These are phyloP conservation scores for Bombardia bombarda DNA, from an alignment of 495 filamentous ascomycete species.

Conservation along the genomic window DNA sequence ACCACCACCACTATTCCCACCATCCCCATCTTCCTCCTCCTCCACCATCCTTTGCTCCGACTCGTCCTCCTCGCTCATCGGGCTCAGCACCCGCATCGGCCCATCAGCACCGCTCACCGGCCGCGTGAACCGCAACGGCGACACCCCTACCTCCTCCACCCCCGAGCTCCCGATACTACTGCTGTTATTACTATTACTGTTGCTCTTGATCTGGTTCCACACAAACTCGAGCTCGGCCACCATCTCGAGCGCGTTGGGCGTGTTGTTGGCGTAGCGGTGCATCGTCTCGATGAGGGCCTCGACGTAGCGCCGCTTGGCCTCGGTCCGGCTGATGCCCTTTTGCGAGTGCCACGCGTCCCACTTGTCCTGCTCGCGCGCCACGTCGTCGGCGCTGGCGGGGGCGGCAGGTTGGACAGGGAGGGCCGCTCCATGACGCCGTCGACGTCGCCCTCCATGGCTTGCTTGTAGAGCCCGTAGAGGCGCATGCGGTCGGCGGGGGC, in stretches of 20 bases:
- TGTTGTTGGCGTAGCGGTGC: constrained; percentile 82
- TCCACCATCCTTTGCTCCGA: constrained; percentile 43
- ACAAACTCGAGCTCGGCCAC: constrained; percentile 96
- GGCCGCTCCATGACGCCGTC: constrained; percentile 86
- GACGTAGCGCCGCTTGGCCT: constrained; percentile 92
- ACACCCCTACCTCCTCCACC: no score
- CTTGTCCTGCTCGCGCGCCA: constrained; percentile 51
- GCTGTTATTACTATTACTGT: constrained; percentile 43
- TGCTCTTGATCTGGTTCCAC: constrained; percentile 94
- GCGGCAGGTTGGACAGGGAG: constrained; percentile 15
- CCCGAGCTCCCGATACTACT: constrained; percentile 9
- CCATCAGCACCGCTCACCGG: constrained; percentile 41
- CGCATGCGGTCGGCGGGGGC: constrained; percentile 77
- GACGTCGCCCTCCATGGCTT: constrained; percentile 97
- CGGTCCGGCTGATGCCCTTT: constrained; percentile 70
- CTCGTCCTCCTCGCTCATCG: constrained; percentile 73
- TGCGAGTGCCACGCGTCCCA: constrained; percentile 92
- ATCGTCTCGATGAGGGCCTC: constrained; percentile 90
- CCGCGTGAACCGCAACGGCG: constrained; percentile 34
- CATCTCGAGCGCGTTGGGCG: constrained; percentile 76
- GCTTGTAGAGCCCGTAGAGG: constrained; percentile 97
- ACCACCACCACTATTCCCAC: constrained; percentile 24
- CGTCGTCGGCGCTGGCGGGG: constrained; percentile 31
- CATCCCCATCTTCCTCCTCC: constrained; percentile 34
- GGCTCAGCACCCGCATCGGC: constrained; percentile 63